A percentile compares a stretch with the other conserved stretches of the same genome.
Conservation (phyloP, 257 asterid species). For the Salvia rosmarinus region DNA sequence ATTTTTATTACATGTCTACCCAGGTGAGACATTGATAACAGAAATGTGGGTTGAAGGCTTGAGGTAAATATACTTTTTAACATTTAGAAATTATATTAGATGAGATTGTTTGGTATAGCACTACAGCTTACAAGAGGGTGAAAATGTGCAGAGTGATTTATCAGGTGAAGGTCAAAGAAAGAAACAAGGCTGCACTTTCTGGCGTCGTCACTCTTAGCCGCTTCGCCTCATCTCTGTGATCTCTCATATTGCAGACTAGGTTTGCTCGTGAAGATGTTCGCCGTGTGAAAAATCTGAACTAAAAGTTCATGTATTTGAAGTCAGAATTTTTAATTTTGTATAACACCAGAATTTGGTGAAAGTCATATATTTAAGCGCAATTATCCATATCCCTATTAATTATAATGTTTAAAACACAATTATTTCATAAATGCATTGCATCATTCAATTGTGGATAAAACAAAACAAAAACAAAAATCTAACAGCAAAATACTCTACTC, state of each 20-base stretch:
- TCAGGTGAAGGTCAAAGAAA: conserved; percentile 89
- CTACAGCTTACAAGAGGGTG: conserved; percentile 33
- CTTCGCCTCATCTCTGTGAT: conserved; percentile 67
- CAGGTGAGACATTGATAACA: conserved; percentile 86
- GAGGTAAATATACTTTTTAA: conserved; percentile 51
- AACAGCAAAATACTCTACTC: no score
- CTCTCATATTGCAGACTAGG: conserved; percentile 11
- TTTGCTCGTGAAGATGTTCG: conserved; percentile 28
- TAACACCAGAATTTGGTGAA: no score
- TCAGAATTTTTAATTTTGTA: no score
- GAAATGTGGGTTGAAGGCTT: conserved; percentile 91
- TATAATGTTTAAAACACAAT: no score
- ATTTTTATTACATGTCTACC: conserved; percentile 87
- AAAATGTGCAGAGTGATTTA: conserved; percentile 77
- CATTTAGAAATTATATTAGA: neutral
- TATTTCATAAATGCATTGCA: no score
- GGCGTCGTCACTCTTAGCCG: conserved; percentile 71
- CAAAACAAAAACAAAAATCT: no score
- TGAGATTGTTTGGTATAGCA: neutral
- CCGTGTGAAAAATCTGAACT: no score
- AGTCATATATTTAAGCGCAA: no score
- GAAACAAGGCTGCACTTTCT: conserved; percentile 77
- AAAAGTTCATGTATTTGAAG: no score
- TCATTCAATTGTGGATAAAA: no score
- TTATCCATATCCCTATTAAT: no score